These are phyloP conservation scores for Furcasterigmium sp. DNA, from an alignment of 2,329 filamentous ascomycete genomes.

Conservation along the genomic window DNA sequence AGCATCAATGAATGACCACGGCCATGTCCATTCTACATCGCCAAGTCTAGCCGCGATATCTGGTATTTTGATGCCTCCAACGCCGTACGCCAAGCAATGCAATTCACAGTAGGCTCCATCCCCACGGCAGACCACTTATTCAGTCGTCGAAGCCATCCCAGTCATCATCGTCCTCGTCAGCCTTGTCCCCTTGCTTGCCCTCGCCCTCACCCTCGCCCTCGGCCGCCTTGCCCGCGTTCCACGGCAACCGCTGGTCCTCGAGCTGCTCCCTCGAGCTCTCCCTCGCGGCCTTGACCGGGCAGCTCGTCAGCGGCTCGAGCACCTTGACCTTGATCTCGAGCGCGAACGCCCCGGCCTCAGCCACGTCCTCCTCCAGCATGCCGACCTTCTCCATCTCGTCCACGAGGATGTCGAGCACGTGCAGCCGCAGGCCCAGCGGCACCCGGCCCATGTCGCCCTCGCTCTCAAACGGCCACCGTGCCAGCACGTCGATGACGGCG, in stretches of 20 bases:
- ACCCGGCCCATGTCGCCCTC: slow-evolving; percentile 45
- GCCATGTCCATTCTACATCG: too few species aligned
- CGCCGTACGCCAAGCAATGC: slow-evolving; percentile 3
- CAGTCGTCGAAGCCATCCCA: slow-evolving; percentile 13
- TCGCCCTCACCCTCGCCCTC: slow-evolving; percentile 24
- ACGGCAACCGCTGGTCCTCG: slow-evolving; percentile 67
- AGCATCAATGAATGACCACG: too few species aligned
- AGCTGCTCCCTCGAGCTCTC: slow-evolving; percentile 64
- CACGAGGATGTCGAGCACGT: slow-evolving; percentile 85
- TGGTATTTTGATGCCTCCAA: neutral
- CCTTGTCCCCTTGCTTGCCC: slow-evolving; percentile 28
- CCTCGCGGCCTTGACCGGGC: slow-evolving; percentile 67
- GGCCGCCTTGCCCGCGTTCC: slow-evolving; percentile 41
- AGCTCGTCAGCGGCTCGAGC: slow-evolving; percentile 51
- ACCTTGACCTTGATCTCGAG: slow-evolving; percentile 44
- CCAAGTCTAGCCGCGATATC: too few species aligned
- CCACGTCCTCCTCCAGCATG: slow-evolving; percentile 36
- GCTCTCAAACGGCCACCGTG: slow-evolving; percentile 34
- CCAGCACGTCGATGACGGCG: slow-evolving; percentile 27
- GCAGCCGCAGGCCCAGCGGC: slow-evolving; percentile 79
- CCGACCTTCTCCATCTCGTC: slow-evolving; percentile 78
- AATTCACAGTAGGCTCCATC: neutral
- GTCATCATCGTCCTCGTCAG: slow-evolving; percentile 24
- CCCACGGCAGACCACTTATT: neutral
- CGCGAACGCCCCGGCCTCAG: slow-evolving; percentile 36